phyloP scores from a whole-genome alignment of 163 green algal species.

The Volvox carteri region DNA sequence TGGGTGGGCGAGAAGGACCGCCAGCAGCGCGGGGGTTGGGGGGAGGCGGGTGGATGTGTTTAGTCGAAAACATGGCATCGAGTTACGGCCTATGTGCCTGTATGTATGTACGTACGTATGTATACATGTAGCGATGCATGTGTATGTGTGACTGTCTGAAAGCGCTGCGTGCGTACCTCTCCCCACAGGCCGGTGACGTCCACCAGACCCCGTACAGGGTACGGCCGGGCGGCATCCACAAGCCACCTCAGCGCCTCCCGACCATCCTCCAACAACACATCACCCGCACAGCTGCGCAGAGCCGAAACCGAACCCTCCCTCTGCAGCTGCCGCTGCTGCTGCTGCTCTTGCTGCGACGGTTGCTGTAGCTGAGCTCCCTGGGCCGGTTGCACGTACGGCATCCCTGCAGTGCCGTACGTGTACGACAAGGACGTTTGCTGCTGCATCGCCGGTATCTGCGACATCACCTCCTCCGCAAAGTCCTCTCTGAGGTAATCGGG shows the following conservation, averaged over 20 bases:
- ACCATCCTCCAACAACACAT: slow-evolving; percentile 88
- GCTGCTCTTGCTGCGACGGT: slow-evolving; percentile 11
- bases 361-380: slow-evolving; percentile 1
- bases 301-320: no score
- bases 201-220: slow-evolving; percentile 82
- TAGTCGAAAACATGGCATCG: no score
- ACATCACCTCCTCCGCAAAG: background rate
- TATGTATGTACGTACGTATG: no score
- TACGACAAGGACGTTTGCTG: background rate
- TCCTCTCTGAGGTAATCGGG: slow-evolving; percentile 67
- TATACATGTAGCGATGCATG: no score
- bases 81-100: no score
- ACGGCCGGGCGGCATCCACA: slow-evolving; percentile 69
- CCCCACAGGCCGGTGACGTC: slow-evolving; percentile 55
- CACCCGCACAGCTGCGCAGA: slow-evolving; percentile 91
- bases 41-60: no score
- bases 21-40: no score
- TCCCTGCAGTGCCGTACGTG: background rate
- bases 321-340: background rate
- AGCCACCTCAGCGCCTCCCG: slow-evolving; percentile 70
- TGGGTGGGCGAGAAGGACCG: no score
- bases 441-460: slow-evolving; percentile 5
- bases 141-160: no score
- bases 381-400: background rate
- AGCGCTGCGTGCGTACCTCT: no score